phyloP scores from a whole-genome alignment of 2,329 filamentous ascomycete genomes.

The Colletotrichum acutatum region DNA sequence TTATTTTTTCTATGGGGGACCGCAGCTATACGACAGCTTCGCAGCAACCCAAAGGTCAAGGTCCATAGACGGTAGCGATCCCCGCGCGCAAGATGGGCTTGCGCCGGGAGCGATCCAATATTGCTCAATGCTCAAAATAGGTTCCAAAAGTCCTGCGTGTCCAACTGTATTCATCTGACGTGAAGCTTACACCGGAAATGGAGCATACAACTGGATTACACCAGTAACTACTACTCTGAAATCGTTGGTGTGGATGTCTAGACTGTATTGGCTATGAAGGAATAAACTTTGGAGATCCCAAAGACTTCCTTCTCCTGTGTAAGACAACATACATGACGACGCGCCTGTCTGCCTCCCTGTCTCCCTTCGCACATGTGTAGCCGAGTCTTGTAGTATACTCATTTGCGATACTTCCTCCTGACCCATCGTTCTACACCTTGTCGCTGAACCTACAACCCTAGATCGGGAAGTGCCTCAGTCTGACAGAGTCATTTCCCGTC shows the following conservation, averaged over 20 bases:
- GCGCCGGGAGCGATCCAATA: background rate
- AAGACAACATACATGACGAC: too few relatives aligned
- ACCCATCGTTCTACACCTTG: background rate
- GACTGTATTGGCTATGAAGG: too few relatives aligned
- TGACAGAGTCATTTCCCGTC: background rate
- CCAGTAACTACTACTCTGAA: background rate
- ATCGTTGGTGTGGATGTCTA: background rate
- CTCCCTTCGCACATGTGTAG: too few relatives aligned
- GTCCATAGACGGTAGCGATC: constrained; percentile 16
- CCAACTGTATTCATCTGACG: background rate
- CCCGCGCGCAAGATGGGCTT: background rate
- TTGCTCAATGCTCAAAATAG: background rate
- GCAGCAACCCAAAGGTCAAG: background rate
- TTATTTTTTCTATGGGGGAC: background rate
- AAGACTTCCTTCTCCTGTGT: too few relatives aligned
- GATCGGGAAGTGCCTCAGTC: background rate
- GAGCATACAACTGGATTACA: background rate
- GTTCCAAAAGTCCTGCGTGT: background rate
- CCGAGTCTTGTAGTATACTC: too few relatives aligned
- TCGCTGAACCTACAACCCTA: background rate
- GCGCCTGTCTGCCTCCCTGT: too few relatives aligned
- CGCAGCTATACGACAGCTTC: background rate
- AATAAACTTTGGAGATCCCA: too few relatives aligned
- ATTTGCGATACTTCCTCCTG: background rate
- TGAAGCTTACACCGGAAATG: background rate